Percentiles rank a stretch among this genome's conserved stretches.
Conservation (phyloP, 768 basidiomycete genomes). For the Podaxis sp. region DNA sequence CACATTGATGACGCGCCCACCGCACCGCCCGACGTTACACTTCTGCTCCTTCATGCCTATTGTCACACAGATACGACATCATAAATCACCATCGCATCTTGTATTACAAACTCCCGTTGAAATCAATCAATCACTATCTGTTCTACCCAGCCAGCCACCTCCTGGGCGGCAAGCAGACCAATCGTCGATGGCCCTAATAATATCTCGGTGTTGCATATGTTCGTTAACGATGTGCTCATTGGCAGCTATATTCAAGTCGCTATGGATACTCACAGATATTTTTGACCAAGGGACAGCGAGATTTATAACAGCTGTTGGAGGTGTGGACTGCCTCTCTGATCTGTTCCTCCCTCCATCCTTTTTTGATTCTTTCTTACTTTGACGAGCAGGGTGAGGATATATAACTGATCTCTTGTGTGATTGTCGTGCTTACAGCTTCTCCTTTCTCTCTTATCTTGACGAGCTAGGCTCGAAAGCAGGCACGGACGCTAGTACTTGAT, state of each 20-base stretch:
- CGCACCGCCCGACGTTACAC: background rate
- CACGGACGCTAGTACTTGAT: slow-evolving; percentile 5
- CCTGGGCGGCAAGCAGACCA: background rate
- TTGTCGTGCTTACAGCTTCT: background rate
- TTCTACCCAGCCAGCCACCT: background rate
- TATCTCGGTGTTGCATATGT: background rate
- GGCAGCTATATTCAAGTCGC: slow-evolving; percentile 3
- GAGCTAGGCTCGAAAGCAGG: slow-evolving; percentile 32
- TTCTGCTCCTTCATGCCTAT: background rate
- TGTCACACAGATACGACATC: background rate
- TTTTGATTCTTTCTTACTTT: slow-evolving; percentile 12
- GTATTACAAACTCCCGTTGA: too few species aligned
- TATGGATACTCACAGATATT: slow-evolving; percentile 10
- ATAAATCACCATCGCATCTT: too few species aligned
- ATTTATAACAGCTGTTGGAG: slow-evolving; percentile 11
- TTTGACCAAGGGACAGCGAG: slow-evolving; percentile 12
- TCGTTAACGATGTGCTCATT: background rate
- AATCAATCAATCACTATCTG: slow-evolving; percentile 6
- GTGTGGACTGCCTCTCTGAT: slow-evolving; percentile 7
- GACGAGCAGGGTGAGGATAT: slow-evolving; percentile 22
- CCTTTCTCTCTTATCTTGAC: background rate
- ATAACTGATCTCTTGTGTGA: background rate
- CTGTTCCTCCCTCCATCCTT: slow-evolving; percentile 11
- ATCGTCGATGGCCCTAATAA: background rate
- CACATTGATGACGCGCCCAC: background rate